These are phyloP conservation scores for Neopestalotiopsis sp. DNA, from an alignment of 2,329 filamentous ascomycete species.

Conservation along the genomic window DNA sequence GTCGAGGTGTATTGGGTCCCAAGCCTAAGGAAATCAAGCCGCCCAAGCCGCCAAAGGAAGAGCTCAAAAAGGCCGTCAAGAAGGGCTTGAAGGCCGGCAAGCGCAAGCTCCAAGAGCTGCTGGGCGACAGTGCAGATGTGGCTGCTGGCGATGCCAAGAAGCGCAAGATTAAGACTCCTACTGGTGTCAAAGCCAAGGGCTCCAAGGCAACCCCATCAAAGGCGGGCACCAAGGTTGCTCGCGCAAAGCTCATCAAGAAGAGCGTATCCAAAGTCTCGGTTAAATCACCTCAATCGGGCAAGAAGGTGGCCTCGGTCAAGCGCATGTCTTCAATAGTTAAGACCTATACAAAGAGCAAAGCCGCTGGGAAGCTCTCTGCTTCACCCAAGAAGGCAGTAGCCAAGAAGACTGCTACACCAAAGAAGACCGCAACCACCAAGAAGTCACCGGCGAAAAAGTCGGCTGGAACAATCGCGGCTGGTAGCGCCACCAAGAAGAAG, in stretches of 20 bases:
- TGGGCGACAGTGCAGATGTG: constrained; percentile 44
- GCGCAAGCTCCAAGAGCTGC: constrained; percentile 60
- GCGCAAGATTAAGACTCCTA: constrained; percentile 50
- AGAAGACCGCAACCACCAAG: constrained; percentile 4
- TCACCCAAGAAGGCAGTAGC: constrained; percentile 26
- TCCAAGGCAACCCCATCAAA: constrained; percentile 34
- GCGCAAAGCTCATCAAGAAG: constrained; percentile 43
- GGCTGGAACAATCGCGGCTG: constrained; percentile 30
- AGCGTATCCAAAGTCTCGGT: constrained; percentile 44
- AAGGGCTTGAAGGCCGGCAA: constrained; percentile 53
- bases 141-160: constrained; percentile 43
- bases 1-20: constrained; percentile 67
- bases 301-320: constrained; percentile 29
- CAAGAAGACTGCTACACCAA: constrained; percentile 17
- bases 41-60: constrained; percentile 50
- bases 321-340: constrained; percentile 33
- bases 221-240: constrained; percentile 35
- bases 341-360: constrained; percentile 34
- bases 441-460: constrained; percentile 26
- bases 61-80: constrained; percentile 37
- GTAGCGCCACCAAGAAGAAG: constrained; percentile 17
- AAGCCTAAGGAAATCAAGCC: constrained; percentile 61
- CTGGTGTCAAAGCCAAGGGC: constrained; percentile 36
- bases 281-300: constrained; percentile 22
- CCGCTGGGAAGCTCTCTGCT: constrained; percentile 17